Conservation (phyloP, 2,329 filamentous ascomycete genomes). For the Didymosphaeria variabile region DNA sequence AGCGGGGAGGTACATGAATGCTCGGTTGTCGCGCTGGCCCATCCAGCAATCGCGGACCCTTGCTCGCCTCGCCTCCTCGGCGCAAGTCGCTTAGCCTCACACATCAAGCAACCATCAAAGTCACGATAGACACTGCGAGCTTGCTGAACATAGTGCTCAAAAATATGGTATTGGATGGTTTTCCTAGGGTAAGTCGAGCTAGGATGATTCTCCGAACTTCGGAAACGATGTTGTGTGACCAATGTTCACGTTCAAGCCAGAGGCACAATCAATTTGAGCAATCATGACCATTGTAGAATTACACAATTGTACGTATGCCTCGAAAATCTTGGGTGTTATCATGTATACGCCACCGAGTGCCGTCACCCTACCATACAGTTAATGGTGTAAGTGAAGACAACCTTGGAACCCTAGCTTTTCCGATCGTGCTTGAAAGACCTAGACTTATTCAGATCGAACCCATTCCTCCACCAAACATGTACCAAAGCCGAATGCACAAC, state of each 20-base stretch:
- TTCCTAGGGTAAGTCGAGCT: too few relatives aligned
- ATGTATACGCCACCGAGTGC: too few relatives aligned
- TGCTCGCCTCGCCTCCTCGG: neutral
- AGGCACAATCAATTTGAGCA: too few relatives aligned
- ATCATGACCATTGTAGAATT: too few relatives aligned
- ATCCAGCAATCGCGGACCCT: constrained; percentile 3
- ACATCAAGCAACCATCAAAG: neutral
- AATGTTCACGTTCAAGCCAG: too few relatives aligned
- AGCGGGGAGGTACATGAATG: constrained; percentile 6
- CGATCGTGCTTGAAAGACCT: neutral
- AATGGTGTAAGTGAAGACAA: neutral
- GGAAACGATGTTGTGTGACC: too few relatives aligned
- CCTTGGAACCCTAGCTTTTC: neutral
- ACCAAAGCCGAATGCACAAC: constrained; percentile 28
- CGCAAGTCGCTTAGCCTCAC: neutral
- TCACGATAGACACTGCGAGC: neutral
- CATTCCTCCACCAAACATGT: constrained; percentile 15
- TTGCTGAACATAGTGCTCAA: too few relatives aligned
- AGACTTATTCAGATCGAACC: constrained; percentile 10
- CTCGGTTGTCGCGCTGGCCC: constrained; percentile 17
- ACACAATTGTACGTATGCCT: too few relatives aligned
- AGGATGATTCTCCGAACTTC: too few relatives aligned
- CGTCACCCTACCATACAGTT: too few relatives aligned
- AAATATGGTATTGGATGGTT: too few relatives aligned
- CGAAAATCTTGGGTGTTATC: too few relatives aligned